A percentile compares a stretch with the other conserved stretches of the same genome.
Evolutionary conservation across 225 moss, liverwort and hornwort genomes (phyloP).

Genomic region (Bryum argenteum): DNA sequence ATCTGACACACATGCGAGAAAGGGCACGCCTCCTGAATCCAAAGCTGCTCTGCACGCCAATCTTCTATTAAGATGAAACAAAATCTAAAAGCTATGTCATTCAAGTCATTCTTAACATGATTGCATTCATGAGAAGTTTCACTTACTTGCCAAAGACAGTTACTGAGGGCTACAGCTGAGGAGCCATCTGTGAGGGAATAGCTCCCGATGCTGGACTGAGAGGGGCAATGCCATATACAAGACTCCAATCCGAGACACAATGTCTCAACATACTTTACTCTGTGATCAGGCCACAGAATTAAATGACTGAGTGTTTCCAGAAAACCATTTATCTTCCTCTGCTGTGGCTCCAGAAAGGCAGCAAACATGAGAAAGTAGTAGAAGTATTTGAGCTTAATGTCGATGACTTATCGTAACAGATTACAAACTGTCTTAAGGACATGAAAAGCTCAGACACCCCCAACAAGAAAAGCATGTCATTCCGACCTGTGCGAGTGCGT

Average conservation of each 20-base stretch:
- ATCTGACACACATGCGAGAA: conserved; percentile 10
- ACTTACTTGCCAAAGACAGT: conserved; percentile 84
- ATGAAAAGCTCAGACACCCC: conserved; percentile 61
- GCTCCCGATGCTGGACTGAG: conserved; percentile 85
- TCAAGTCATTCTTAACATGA: background rate
- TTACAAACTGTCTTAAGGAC: conserved; percentile 12
- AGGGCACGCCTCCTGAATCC: background rate
- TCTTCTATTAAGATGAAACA: background rate
- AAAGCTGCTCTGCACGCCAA: conserved; percentile 1
- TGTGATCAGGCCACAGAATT: conserved; percentile 35
- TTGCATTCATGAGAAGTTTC: background rate
- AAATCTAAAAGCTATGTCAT: background rate
- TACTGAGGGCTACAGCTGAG: conserved; percentile 76
- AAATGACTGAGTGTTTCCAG: background rate
- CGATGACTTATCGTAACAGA: background rate
- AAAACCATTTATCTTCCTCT: background rate
- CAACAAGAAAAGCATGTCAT: conserved; percentile 73
- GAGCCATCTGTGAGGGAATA: conserved; percentile 84
- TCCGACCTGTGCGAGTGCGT: no score
- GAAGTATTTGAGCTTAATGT: conserved; percentile 5
- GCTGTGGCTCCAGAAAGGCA: no score
- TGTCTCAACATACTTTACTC: conserved; percentile 89
- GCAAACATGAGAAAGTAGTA: background rate
- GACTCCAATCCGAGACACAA: conserved; percentile 77
- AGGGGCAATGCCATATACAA: conserved; percentile 78